Base-by-base conservation (phyloP, 148 eudicot species). In the Vaccinium vitisidaea region DNA sequence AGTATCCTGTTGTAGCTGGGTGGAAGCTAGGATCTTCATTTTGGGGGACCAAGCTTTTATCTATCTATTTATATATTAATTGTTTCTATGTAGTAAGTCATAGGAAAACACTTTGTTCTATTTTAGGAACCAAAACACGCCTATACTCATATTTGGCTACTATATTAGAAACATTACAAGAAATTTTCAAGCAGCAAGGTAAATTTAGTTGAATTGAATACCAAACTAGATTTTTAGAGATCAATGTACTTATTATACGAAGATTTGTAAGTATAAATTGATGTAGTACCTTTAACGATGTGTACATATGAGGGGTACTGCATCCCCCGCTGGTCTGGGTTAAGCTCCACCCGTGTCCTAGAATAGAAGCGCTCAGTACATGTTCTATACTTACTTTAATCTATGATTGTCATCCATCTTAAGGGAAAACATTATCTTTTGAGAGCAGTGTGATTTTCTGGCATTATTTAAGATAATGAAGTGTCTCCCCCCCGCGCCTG, bases 41-140 rank as follows among this genome's bases (percentile, higher is more conserved):
- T 30, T 11, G 74, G 74, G 18, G 14, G 39, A 69, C 32, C 74
- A 27, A 69, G 2, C 39, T 27, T 69, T 69, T 69, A 69, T 69
- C 7, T 27, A 63, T 63, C 1, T 0, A 63, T 23, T 63, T 23
- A n/a, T 63, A 25, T 8, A 23, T 8, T 63, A 27, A n/a, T n/a
- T 63, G 70, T 63, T 69, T 16, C 74, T 1, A 25, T 25, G 73
- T 67, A 7, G 32, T 25, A 30, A 69, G 2, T 69, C 4, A 16
- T 12, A 69, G 15, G 27, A 67, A n/a, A 27, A 32, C 27, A 69
- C 18, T 12, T 69, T 69, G 74, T 69, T 69, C 39, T 27, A 12
- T 69, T 69, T 27, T 69, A 69, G 74, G 74, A 69, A 27, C 39
- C 39, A 69, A 69, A 69, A 69, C 74, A 69, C 14, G 74, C 39